Conservation (phyloP, 345 rosid species). For the Eucalyptus polyanthemos region DNA sequence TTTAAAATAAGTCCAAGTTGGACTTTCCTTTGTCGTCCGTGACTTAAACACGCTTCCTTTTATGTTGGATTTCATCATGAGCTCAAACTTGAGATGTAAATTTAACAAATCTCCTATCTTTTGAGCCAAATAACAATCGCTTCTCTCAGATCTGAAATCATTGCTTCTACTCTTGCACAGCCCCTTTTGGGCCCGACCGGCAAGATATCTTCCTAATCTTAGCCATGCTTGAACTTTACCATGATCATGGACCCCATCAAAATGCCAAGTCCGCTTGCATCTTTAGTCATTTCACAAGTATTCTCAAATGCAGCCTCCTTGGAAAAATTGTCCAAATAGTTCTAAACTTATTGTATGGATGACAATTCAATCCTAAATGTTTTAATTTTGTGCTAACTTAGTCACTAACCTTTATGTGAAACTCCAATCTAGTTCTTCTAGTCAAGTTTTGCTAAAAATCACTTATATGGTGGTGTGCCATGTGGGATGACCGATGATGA, state of each 20-base stretch:
- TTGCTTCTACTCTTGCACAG: neutral
- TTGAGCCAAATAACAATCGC: neutral
- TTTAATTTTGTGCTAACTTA: neutral
- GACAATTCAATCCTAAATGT: no score
- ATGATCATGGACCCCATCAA: neutral
- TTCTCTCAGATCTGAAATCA: neutral
- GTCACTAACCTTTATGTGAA: neutral
- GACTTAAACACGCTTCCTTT: neutral
- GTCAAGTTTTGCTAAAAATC: neutral
- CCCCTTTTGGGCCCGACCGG: neutral
- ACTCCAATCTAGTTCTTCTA: neutral
- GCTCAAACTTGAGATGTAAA: neutral
- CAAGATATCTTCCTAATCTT: neutral
- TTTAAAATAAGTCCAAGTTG: neutral
- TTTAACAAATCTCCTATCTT: neutral
- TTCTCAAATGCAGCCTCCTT: neutral
- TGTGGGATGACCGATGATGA: neutral
- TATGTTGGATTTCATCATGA: neutral
- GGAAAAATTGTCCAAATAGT: neutral
- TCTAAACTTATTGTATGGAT: neutral
- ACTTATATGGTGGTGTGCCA: neutral
- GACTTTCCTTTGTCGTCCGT: neutral
- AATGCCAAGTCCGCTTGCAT: neutral
- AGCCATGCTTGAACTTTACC: neutral
- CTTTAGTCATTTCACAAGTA: neutral